A percentile compares a stretch with the other conserved stretches of the same genome.
phyloP scores from a whole-genome alignment of 192 early-diverging fungal species.

The Dispira parvispora region DNA sequence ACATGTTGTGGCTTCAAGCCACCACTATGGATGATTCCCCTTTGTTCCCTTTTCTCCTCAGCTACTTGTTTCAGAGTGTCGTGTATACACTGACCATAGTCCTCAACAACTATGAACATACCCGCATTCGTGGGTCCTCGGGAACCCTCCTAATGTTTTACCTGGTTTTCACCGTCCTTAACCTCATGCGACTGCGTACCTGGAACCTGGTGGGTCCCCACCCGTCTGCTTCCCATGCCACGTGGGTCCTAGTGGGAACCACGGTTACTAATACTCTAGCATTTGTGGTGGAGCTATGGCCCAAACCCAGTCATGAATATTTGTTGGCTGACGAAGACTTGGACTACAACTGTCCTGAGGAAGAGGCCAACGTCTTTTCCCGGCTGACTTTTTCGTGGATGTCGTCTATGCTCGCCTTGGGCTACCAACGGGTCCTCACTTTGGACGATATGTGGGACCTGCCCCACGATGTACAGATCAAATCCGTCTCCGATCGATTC shows the following conservation, averaged over 20 bases:
- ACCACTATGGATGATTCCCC: neutral
- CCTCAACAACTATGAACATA: conserved; percentile 30
- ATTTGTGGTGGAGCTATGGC: conserved; percentile 19
- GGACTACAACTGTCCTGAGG: conserved; percentile 40
- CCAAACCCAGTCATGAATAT: conserved; percentile 19
- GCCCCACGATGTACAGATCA: conserved; percentile 35
- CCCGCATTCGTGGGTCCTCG: conserved; percentile 22
- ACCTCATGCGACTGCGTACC: conserved; percentile 24
- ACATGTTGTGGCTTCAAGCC: neutral
- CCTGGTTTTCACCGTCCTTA: conserved; percentile 18
- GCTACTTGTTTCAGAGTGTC: conserved; percentile 9
- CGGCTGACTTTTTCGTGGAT: conserved; percentile 81
- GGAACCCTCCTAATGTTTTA: conserved; percentile 38
- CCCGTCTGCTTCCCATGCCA: conserved; percentile 4
- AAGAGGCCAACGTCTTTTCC: conserved; percentile 67
- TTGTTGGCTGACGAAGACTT: conserved; percentile 17
- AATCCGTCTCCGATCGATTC: conserved; percentile 41
- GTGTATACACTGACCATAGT: conserved; percentile 18
- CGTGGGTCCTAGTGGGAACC: conserved; percentile 15
- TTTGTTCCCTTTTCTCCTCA: conserved; percentile 13
- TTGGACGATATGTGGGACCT: conserved; percentile 62
- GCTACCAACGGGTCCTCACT: conserved; percentile 51
- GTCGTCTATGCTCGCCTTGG: conserved; percentile 65
- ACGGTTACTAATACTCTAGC: conserved; percentile 18
- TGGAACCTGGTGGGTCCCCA: conserved; percentile 11